Base-by-base conservation (phyloP, 2,329 filamentous ascomycete species). In the Trichophyton verrucosum region DNA sequence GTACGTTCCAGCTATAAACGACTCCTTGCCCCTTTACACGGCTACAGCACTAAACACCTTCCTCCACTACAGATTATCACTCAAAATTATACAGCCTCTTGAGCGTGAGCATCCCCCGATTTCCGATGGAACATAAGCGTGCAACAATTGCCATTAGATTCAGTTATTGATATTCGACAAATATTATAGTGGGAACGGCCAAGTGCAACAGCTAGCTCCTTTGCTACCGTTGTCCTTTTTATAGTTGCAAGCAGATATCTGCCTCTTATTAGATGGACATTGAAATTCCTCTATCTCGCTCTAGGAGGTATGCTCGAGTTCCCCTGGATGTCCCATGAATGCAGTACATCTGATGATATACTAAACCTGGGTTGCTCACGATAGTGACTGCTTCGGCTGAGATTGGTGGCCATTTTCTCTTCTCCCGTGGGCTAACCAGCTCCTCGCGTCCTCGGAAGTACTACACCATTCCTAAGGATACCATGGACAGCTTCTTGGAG, bases 51-150 rank as follows among this genome's bases (percentile, higher is more conserved):
- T 40, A 36, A 36, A n/a, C 22, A 42, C 7, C 22, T 20, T 8
- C 60, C 6, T 44, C 20, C n/a, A 38, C 17, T 59, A 5, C 61
- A 81, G 79, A 84, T 73, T 86, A 86, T 73, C 84, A 86, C 73
- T 85, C 82, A 66, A 76, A 85, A 75, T 81, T 86, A 74, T 86
- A 86, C 73, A 82, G 81, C 66, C 77, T 86, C 56, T 71, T 86
- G 68, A 85, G 82, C 76, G 80, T 81, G 68, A 72, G 79, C 74
- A 17, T 4, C 58, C n/a, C 44, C 24, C 36, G 8, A n/a, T 42
- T 8, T 17, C 7, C 38, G 17, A 46, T 30, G 36, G n/a, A 22
- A 20, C 5, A 22, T 24, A 8, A 3, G 11, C 17, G 17, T 5
- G 3, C 4, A n/a, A 17, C 40, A 8, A 47, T 47, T 27, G 13